These are phyloP conservation scores for Talaromyces sp. DNA, from an alignment of 2,329 filamentous ascomycete species.

Conservation along the genomic window DNA sequence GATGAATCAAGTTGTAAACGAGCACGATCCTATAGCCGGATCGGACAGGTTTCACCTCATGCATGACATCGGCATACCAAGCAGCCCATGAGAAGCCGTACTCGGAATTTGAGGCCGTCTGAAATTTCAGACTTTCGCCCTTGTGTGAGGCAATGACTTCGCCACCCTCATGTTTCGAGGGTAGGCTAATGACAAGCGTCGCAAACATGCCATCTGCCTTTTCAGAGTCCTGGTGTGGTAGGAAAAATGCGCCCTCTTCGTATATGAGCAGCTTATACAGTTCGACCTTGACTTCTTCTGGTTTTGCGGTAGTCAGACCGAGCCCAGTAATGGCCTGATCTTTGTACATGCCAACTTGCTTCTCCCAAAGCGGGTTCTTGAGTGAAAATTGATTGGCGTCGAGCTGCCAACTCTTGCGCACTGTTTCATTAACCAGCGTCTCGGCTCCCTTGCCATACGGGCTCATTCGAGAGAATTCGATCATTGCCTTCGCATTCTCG, in stretches of 20 bases:
- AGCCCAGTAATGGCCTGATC: constrained; percentile 27
- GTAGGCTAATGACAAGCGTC: constrained; percentile 51
- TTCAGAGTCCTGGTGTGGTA: constrained; percentile 49
- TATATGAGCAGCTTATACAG: constrained; percentile 53
- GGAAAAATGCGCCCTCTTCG: constrained; percentile 52
- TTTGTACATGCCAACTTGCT: constrained; percentile 19
- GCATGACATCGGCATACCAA: constrained; percentile 55
- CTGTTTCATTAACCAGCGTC: constrained; percentile 41
- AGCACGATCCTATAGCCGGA: constrained; percentile 53
- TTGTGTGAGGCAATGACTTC: constrained; percentile 45
- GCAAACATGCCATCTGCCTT: constrained; percentile 53
- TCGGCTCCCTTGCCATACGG: constrained; percentile 43
- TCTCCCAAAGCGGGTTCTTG: constrained; percentile 36
- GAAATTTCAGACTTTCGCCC: constrained; percentile 33
- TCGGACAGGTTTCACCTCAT: constrained; percentile 51
- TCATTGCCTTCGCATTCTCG: constrained; percentile 18
- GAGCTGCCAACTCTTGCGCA: constrained; percentile 49
- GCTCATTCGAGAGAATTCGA: constrained; percentile 21
- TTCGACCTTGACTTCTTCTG: constrained; percentile 33
- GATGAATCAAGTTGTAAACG: constrained; percentile 53
- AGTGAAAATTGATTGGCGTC: constrained; percentile 42
- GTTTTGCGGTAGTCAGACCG: constrained; percentile 23
- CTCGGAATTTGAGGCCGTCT: constrained; percentile 31
- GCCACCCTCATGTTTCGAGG: constrained; percentile 51
- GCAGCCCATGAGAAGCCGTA: constrained; percentile 24